phyloP scores from a whole-genome alignment of 2,329 filamentous ascomycete species.

The Fusarium mexicanum region DNA sequence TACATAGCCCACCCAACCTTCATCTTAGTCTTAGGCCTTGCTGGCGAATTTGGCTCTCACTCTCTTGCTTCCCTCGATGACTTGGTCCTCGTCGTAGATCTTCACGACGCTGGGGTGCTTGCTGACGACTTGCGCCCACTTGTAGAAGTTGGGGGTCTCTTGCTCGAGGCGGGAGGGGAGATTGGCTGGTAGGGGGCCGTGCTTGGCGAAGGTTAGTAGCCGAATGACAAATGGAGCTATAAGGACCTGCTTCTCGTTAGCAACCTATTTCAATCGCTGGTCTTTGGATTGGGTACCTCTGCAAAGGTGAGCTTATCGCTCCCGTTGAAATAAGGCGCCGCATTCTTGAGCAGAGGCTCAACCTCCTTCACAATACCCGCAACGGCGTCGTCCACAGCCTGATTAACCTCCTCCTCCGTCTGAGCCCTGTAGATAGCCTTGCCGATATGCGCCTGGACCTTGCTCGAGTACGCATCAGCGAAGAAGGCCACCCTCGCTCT shows the following conservation, averaged over 20 bases:
- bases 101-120: conserved; percentile 72
- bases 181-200: conserved; percentile 61
- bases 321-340: conserved; percentile 71
- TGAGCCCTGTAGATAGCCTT: conserved; percentile 57
- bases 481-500: conserved; percentile 78
- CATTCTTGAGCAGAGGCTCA: conserved; percentile 71
- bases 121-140: conserved; percentile 70
- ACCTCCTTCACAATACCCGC: conserved; percentile 72
- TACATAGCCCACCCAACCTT: conserved; percentile 3
- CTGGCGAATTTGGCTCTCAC: conserved; percentile 27
- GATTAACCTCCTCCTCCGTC: conserved; percentile 60
- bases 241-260: conserved; percentile 57
- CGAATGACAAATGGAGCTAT: conserved; percentile 75
- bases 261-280: neutral
- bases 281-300: conserved; percentile 64
- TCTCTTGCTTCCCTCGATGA: conserved; percentile 32
- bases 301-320: conserved; percentile 73
- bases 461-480: conserved; percentile 71
- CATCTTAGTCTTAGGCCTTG: conserved; percentile 1
- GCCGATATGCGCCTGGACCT: conserved; percentile 61
- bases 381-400: conserved; percentile 61
- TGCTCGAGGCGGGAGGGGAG: conserved; percentile 59
- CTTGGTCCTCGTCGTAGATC: conserved; percentile 65
- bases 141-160: conserved; percentile 71
- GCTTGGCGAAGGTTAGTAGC: conserved; percentile 63